These are phyloP conservation scores for Metarhizium rileyi DNA, from an alignment of 2,329 filamentous ascomycete species.

Conservation along the genomic window DNA sequence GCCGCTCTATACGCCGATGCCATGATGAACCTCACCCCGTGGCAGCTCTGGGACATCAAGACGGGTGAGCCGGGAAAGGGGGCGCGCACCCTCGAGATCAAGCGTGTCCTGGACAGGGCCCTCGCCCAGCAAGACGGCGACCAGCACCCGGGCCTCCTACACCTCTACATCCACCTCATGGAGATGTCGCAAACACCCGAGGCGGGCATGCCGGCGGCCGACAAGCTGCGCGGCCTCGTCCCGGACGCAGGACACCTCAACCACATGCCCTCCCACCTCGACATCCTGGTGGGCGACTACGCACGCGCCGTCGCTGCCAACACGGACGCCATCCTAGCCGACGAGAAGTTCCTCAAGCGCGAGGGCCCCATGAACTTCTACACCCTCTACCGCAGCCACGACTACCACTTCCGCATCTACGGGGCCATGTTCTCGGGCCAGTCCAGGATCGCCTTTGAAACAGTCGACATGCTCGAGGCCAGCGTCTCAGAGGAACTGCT, in stretches of 20 bases:
- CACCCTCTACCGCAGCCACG: conserved; percentile 63
- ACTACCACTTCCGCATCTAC: conserved; percentile 68
- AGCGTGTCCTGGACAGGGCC: conserved; percentile 30
- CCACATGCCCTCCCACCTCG: conserved; percentile 72
- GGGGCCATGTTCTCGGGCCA: conserved; percentile 69
- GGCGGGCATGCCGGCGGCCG: conserved; percentile 47
- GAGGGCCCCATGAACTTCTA: conserved; percentile 62
- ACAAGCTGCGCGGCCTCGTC: conserved; percentile 52
- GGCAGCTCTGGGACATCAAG: conserved; percentile 33
- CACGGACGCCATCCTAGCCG: conserved; percentile 53
- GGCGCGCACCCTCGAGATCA: conserved; percentile 23
- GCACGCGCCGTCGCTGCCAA: conserved; percentile 57
- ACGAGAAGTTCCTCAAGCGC: conserved; percentile 53
- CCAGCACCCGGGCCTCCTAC: conserved; percentile 59
- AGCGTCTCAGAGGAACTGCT: conserved; percentile 56
- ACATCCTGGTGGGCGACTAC: conserved; percentile 66
- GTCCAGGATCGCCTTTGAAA: conserved; percentile 51
- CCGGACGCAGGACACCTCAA: conserved; percentile 62
- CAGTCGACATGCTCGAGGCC: conserved; percentile 46
- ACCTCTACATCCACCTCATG: conserved; percentile 69
- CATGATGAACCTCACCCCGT: conserved; percentile 39
- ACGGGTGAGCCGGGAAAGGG: conserved; percentile 22
- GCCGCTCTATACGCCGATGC: conserved; percentile 30
- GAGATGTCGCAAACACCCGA: conserved; percentile 66
- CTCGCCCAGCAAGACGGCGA: conserved; percentile 31